These are phyloP conservation scores for Camelina laxa DNA, from an alignment of 345 rosid genomes.

Conservation along the genomic window DNA sequence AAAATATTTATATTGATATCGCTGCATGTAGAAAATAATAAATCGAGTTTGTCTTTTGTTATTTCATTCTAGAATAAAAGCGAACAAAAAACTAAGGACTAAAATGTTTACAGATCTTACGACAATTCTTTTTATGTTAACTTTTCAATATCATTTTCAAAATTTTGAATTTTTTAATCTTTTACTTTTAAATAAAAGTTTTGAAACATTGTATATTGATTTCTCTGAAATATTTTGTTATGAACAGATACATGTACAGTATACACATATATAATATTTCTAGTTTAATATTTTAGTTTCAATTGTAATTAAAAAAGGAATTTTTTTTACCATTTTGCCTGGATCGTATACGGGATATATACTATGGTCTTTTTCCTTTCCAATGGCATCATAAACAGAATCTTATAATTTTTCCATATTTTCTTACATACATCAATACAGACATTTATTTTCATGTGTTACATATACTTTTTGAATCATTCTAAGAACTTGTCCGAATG, in stretches of 20 bases:
- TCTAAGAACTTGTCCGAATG: constrained; percentile 6
- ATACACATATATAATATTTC: no score
- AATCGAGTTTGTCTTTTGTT: not conserved
- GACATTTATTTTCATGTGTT: not conserved
- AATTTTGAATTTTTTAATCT: not conserved
- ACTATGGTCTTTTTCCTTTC: not conserved
- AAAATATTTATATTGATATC: no score
- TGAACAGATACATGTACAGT: not conserved
- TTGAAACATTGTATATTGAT: not conserved
- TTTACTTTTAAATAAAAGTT: not conserved
- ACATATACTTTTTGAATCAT: constrained; percentile 1
- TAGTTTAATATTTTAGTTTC: not conserved
- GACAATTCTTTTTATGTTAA: not conserved
- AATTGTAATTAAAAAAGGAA: not conserved
- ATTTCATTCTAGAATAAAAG: not conserved
- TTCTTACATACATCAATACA: not conserved
- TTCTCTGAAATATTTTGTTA: not conserved
- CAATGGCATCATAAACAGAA: not conserved
- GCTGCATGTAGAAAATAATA: not conserved
- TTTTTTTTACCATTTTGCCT: not conserved
- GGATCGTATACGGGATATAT: not conserved
- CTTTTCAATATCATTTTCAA: not conserved
- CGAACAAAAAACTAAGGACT: no score
- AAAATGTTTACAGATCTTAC: no score
- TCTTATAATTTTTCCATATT: no score